Evolutionary conservation across 2,329 filamentous ascomycete genomes (phyloP).

Genomic region (Exserohilum rostratum): DNA sequence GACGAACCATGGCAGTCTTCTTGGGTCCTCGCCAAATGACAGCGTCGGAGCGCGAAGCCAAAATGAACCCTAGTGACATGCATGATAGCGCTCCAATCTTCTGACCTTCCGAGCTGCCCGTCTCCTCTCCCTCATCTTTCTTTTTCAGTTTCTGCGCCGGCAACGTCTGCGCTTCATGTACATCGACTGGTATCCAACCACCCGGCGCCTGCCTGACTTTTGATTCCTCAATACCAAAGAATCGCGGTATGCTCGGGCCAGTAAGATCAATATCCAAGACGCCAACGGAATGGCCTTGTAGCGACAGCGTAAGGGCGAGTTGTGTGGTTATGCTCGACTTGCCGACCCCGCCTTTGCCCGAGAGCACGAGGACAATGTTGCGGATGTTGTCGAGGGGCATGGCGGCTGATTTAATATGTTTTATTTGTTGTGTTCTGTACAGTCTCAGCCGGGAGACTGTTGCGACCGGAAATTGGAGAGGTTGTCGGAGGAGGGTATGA

Average conservation of each 20-base stretch:
- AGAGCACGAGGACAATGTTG: slow-evolving; percentile 82
- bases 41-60: slow-evolving; percentile 82
- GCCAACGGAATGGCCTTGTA: slow-evolving; percentile 86
- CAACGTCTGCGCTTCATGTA: slow-evolving; percentile 65
- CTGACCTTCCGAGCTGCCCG: slow-evolving; percentile 11
- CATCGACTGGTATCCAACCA: slow-evolving; percentile 88
- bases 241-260: slow-evolving; percentile 92
- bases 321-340: slow-evolving; percentile 99
- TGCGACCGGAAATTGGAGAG: background rate
- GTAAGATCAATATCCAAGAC: slow-evolving; percentile 97
- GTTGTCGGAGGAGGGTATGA: slow-evolving; percentile 4
- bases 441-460: background rate
- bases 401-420: slow-evolving; percentile 19
- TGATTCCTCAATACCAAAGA: slow-evolving; percentile 85
- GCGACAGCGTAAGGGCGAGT: slow-evolving; percentile 84
- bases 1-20: slow-evolving; percentile 98
- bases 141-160: slow-evolving; percentile 12
- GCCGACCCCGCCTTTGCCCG: slow-evolving; percentile 95
- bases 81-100: slow-evolving; percentile 71
- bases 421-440: background rate
- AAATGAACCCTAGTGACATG: slow-evolving; percentile 92
- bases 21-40: slow-evolving; percentile 98
- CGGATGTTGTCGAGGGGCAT: slow-evolving; percentile 76
- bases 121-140: slow-evolving; percentile 1
- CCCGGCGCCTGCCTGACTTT: slow-evolving; percentile 91